Conservation (phyloP, 208 protist genomes). For the Trichomonas vaginalis region DNA sequence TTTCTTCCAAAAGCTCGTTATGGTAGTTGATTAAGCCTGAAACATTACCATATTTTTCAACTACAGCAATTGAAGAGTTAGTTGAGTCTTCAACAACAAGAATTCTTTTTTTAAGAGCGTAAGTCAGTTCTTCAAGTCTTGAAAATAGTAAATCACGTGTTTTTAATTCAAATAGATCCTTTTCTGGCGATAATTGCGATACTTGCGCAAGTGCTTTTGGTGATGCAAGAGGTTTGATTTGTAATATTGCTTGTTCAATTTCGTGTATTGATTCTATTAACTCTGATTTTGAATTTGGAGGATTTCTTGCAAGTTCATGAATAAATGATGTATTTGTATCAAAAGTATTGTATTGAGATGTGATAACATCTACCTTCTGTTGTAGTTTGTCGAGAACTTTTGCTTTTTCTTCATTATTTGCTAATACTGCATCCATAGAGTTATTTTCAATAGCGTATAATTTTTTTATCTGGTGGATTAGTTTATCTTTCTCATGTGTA, state of each 20-base stretch:
- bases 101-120: background rate
- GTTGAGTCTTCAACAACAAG: background rate
- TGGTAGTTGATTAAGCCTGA: background rate
- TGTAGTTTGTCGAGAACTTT: background rate
- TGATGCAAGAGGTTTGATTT: background rate
- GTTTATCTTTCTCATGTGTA: constrained; percentile 2
- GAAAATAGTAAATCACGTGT: background rate
- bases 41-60: background rate
- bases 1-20: background rate
- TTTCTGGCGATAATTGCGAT: background rate
- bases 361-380: background rate
- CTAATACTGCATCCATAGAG: background rate
- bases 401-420: background rate
- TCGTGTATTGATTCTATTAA: background rate
- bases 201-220: background rate
- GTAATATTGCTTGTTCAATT: background rate
- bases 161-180: background rate
- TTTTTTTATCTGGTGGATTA: background rate
- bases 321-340: background rate
- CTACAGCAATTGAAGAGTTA: background rate
- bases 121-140: background rate
- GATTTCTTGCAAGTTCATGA: background rate
- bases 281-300: background rate
- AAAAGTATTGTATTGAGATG: background rate
- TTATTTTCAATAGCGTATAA: background rate